Percentiles rank a stretch among this genome's conserved stretches.
Evolutionary conservation across 768 basidiomycete genomes (phyloP).

Genomic region (Hygrocybe coccinea): DNA sequence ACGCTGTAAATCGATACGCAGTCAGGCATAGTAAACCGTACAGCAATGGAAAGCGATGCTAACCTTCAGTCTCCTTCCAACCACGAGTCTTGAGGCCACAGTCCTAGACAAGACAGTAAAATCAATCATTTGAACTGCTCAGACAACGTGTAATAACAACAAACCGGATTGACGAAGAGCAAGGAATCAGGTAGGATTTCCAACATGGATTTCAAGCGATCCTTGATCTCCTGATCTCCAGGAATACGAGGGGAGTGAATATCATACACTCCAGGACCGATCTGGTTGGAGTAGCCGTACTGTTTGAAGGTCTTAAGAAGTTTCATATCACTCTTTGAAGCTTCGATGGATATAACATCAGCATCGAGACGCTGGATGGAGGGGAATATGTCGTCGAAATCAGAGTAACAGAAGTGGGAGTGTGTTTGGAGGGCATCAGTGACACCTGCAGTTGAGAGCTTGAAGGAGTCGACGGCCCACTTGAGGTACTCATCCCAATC

Average conservation of each 20-base stretch:
- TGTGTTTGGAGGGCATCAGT: constrained; percentile 92
- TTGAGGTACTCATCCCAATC: constrained; percentile 96
- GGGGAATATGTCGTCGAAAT: constrained; percentile 98
- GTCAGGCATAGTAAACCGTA: constrained; percentile 3
- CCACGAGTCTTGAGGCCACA: constrained; percentile 98
- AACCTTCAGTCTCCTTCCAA: constrained; percentile 94
- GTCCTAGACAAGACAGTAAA: constrained; percentile 44
- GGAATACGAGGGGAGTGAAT: constrained; percentile 99
- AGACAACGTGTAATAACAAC: constrained; percentile 18
- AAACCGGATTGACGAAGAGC: constrained; percentile 84
- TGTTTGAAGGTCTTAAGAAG: constrained; percentile 91
- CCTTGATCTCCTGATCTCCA: constrained; percentile 86
- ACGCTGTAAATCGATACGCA: constrained; percentile 39
- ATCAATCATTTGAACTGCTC: constrained; percentile 1
- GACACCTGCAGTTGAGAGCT: constrained; percentile 94
- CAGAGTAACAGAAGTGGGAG: constrained; percentile 99
- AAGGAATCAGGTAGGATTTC: constrained; percentile 74
- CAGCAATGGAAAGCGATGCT: constrained; percentile 11
- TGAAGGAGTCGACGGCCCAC: constrained; percentile 99
- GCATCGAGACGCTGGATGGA: constrained; percentile 96
- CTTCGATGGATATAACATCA: constrained; percentile 98
- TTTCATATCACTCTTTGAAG: constrained; percentile 98
- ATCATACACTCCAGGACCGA: constrained; percentile 97
- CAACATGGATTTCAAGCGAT: constrained; percentile 83
- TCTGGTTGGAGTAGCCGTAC: constrained; percentile 94